phyloP scores from a whole-genome alignment of 2,329 filamentous ascomycete genomes.

The Dactylella cylindrospora region DNA sequence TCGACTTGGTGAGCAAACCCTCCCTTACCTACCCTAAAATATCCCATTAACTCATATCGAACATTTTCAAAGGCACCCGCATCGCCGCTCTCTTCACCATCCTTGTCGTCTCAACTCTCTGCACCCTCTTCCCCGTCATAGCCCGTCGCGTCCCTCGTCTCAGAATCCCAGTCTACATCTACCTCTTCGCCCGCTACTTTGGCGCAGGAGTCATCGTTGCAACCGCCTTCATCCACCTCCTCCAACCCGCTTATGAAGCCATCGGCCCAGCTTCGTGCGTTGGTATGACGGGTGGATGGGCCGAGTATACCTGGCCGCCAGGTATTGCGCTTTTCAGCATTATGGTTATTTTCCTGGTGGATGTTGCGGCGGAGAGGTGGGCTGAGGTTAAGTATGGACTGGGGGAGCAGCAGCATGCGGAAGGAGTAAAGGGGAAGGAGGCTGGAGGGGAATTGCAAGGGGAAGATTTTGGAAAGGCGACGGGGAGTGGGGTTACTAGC shows the following conservation, averaged over 20 bases:
- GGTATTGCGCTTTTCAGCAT: conserved; percentile 58
- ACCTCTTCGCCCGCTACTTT: conserved; percentile 71
- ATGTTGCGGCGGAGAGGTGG: conserved; percentile 58
- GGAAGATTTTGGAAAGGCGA: conserved; percentile 22
- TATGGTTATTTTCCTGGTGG: conserved; percentile 58
- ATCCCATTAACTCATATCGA: not conserved
- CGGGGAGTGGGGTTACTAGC: conserved; percentile 27
- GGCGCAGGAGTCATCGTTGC: conserved; percentile 72
- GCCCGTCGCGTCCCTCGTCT: conserved; percentile 63
- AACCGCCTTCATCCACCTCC: conserved; percentile 70
- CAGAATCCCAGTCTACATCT: conserved; percentile 61
- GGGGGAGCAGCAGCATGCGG: conserved; percentile 49
- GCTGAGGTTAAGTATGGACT: conserved; percentile 57
- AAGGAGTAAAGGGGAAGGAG: conserved; percentile 9
- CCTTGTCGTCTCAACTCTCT: conserved; percentile 19
- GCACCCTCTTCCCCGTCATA: conserved; percentile 61
- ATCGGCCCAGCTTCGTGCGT: conserved; percentile 53
- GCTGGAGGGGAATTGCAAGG: no score
- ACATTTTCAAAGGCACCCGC: conserved; percentile 24
- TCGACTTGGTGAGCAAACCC: conserved; percentile 42
- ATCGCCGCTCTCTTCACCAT: conserved; percentile 36
- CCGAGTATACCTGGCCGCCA: conserved; percentile 58
- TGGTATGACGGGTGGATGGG: conserved; percentile 58
- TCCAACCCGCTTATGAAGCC: conserved; percentile 66
- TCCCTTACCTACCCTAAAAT: not conserved